Evolutionary conservation across 2,329 filamentous ascomycete genomes (phyloP), one percentile per base, ranked within the genome.

Genomic region (Arthrinium puccinioides): DNA sequence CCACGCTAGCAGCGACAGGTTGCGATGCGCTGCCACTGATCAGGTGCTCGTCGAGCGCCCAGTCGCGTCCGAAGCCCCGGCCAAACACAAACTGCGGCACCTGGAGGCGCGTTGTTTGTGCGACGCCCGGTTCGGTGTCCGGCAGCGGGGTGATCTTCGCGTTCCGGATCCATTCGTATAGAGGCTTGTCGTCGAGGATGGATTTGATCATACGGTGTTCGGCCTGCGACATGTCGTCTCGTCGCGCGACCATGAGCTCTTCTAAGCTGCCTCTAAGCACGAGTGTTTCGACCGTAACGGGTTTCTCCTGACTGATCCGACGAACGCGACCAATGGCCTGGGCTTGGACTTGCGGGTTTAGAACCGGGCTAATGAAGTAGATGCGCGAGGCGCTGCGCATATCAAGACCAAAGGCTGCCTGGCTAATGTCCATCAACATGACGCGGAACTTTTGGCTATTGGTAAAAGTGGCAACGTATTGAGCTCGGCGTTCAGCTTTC

Each of bases 261-360:
- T 96, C 90, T 9, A 96, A 76, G 9, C 85, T 94, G 40, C 78
- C 79, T 37, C 74, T 75, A 6, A 96, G 64, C 1, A 96, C 82
- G 2, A 96, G 64, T 0, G 88, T 96, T 62, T 96, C 87, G 0
- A 95, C 89, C 8, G 77, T 78, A 0, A 96, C 89, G 0, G 79
- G 76, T 42, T 76, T 81, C 37, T 67, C 79, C 57, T 96, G 89
- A 9, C 87, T 88, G 49, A 96, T 94, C 10, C 90, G 75, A 47
- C 94, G 84, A 0, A 85, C 87, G 53, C 90, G 81, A 42, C 94
- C 94, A 44, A 96, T 87, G 0, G 90, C 90, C 58, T 97, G 90
- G 2, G 85, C 87, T 56, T 94, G 86, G 1, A 94, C 74, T 45
- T 85, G 77, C 0, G 87, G 87, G 36, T 89, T 84, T 55, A 92